Conservation (phyloP, 2,329 filamentous ascomycete species). For the Lasiodiplodia hormozganensis region DNA sequence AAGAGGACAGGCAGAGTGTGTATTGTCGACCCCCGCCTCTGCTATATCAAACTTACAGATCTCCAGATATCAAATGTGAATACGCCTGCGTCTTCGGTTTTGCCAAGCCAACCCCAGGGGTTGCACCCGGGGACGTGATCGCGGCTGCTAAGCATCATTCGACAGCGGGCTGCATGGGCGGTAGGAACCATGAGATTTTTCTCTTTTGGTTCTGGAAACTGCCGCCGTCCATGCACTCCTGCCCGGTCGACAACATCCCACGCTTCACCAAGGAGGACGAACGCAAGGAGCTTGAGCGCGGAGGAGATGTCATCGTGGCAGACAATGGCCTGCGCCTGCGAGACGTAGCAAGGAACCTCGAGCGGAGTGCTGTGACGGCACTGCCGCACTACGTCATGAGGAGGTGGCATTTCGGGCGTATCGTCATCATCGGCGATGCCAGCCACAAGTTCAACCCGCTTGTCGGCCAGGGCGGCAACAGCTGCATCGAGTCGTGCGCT, state of each 20-base stretch:
- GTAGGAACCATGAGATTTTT: neutral
- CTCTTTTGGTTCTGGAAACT: conserved; percentile 15
- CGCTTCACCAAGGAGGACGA: neutral
- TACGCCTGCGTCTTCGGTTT: conserved; percentile 14
- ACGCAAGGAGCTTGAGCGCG: neutral
- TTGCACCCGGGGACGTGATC: neutral
- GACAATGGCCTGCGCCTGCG: neutral
- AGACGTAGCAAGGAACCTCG: neutral
- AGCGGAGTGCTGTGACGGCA: neutral
- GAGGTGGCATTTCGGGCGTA: conserved; percentile 4
- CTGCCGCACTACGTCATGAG: conserved; percentile 2
- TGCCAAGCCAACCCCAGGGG: neutral
- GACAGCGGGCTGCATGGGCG: conserved; percentile 9
- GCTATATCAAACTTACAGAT: neutral
- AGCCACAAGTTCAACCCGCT: conserved; percentile 17
- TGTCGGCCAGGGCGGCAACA: conserved; percentile 6
- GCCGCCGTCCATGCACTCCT: neutral
- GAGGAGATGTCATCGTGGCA: neutral
- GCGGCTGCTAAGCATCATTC: neutral
- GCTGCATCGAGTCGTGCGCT: conserved; percentile 4
- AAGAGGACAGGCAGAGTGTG: conserved; percentile 1
- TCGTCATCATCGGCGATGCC: conserved; percentile 5
- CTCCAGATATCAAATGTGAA: conserved; percentile 12
- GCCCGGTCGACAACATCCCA: conserved; percentile 1
- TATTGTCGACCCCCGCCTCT: neutral